These are phyloP conservation scores for Cladobotryum protrusum DNA, from an alignment of 2,329 filamentous ascomycete species.

Conservation along the genomic window DNA sequence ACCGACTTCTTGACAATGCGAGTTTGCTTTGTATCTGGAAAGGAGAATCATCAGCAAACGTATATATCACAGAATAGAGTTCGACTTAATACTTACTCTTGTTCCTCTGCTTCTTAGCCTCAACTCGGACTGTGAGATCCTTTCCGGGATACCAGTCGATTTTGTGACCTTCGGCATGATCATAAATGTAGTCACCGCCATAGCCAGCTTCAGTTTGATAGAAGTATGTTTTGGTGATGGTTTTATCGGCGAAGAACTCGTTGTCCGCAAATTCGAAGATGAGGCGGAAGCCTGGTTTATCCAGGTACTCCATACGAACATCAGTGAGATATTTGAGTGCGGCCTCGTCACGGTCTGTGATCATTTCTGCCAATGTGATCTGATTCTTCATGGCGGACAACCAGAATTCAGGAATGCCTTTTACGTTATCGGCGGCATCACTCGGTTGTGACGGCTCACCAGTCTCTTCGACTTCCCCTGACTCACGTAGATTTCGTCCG, in stretches of 20 bases:
- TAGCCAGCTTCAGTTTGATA: conserved; percentile 99
- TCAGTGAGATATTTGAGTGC: conserved; percentile 86
- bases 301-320: conserved; percentile 98
- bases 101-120: conserved; percentile 99
- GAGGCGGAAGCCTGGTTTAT: conserved; percentile 94
- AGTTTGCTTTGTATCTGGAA: conserved; percentile 92
- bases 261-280: conserved; percentile 97
- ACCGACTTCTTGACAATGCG: conserved; percentile 99
- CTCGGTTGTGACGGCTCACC: conserved; percentile 52
- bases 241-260: conserved; percentile 96
- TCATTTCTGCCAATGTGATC: conserved; percentile 93
- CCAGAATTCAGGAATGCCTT: conserved; percentile 98
- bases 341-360: conserved; percentile 93
- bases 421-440: conserved; percentile 49
- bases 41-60: background rate
- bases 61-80: background rate
- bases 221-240: conserved; percentile 95
- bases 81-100: conserved; percentile 62
- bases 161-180: conserved; percentile 96
- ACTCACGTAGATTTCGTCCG: conserved; percentile 66
- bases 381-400: conserved; percentile 99
- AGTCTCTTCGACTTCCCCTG: conserved; percentile 49
- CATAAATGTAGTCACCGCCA: conserved; percentile 98
- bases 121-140: conserved; percentile 87
- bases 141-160: conserved; percentile 94